Conservation (phyloP, 257 asterid species). For the Oldenlandia corymbosa region DNA sequence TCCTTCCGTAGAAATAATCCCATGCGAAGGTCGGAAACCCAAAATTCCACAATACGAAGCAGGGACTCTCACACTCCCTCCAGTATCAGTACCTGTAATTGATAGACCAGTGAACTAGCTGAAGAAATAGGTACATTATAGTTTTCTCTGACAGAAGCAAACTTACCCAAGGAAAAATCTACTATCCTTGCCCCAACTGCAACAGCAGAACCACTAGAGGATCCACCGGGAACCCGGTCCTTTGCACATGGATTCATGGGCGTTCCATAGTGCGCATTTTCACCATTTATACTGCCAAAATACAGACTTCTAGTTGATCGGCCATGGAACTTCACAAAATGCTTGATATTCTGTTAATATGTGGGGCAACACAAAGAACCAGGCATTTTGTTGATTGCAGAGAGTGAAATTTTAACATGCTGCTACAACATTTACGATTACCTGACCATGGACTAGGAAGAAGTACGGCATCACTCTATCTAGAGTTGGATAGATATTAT, state of each 20-base stretch:
- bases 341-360: neutral
- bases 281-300: slow-evolving; percentile 81
- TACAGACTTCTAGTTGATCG: slow-evolving; percentile 8
- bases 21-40: slow-evolving; percentile 93
- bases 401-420: neutral
- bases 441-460: neutral
- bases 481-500: neutral
- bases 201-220: slow-evolving; percentile 96
- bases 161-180: slow-evolving; percentile 75
- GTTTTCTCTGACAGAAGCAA: neutral
- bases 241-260: slow-evolving; percentile 74
- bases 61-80: slow-evolving; percentile 93
- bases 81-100: slow-evolving; percentile 76
- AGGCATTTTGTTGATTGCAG: neutral
- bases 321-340: neutral
- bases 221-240: slow-evolving; percentile 93
- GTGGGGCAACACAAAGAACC: neutral
- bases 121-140: neutral
- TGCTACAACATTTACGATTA: neutral
- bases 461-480: neutral
- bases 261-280: slow-evolving; percentile 77
- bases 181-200: slow-evolving; percentile 70
- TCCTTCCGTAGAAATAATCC: slow-evolving; percentile 54
- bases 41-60: slow-evolving; percentile 81
- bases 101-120: slow-evolving; percentile 13